Conservation (phyloP, 2,329 filamentous ascomycete species). For the Orbilia blumenaviensis region DNA sequence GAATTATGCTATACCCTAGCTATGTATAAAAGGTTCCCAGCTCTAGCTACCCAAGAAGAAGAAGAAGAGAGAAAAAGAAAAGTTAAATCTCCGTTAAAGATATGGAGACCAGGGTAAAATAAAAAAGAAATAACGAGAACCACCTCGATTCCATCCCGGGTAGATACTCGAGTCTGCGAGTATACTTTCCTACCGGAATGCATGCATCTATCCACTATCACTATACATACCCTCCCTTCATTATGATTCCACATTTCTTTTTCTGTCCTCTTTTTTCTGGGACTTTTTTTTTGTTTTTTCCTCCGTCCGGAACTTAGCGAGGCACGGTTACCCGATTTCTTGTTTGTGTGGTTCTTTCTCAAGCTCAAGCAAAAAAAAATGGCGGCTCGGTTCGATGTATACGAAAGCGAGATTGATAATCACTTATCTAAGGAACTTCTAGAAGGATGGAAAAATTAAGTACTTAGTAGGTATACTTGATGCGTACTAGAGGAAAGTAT, state of each 20-base stretch:
- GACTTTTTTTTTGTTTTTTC: neutral
- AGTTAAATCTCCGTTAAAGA: neutral
- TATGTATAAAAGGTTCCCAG: neutral
- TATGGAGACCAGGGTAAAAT: neutral
- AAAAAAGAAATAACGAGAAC: neutral
- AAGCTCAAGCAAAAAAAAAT: neutral
- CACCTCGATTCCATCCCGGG: neutral
- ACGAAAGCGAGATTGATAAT: conserved; percentile 28
- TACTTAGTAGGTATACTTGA: neutral
- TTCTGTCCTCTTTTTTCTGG: neutral
- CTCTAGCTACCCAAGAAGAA: neutral
- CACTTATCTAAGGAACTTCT: conserved; percentile 33
- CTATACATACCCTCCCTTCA: neutral
- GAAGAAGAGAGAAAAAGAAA: neutral
- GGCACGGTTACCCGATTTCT: conserved; percentile 13
- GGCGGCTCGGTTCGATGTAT: conserved; percentile 2
- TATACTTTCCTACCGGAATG: conserved; percentile 1
- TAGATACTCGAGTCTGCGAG: conserved; percentile 4
- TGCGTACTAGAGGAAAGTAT: conserved; percentile 8
- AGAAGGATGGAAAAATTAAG: neutral
- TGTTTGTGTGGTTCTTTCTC: neutral
- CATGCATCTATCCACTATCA: neutral
- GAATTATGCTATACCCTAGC: conserved; percentile 1
- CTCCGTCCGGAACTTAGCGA: conserved; percentile 16
- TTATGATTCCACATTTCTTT: neutral